Base-by-base conservation (phyloP, 805 yeast genomes). In the Metschnikowia continentalis region DNA sequence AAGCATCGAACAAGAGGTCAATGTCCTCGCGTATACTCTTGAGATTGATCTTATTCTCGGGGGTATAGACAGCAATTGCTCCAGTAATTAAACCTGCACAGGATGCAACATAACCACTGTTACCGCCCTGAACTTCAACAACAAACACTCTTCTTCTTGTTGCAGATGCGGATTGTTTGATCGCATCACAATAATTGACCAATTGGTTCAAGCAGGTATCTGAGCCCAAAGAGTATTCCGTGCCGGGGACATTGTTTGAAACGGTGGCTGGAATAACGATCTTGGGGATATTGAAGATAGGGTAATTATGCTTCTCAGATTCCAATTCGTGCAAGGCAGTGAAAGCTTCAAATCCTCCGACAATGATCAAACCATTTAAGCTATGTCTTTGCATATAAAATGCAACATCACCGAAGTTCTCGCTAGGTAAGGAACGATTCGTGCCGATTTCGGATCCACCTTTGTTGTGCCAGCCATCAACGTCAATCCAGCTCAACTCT, bases 261-360 rank as follows among this genome's bases (percentile, higher is more conserved):
- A 94, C 89, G 2, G 99, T 94, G 2, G 98, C 92, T 10, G 99
- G 99, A 58, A 94, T 78, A 60, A 89, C 82, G 39, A 88, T 87
- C 88, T 92, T 85, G 55, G 99, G 99, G 58, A 94, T 90, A 69
- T 92, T 83, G 74, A 94, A 88, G 30, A 92, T 83, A 41, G 99
- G 98, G 72, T 90, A 94, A 52, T 81, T 73, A 14, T 66, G 58
- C 68, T 97, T 82, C 32, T 94, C 90, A 59, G 78, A 77, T 60
- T 88, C 86, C 58, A 94, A 79, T 74, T 90, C 88, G 61, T 88
- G 82, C 59, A 94, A 78, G 1, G 97, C 82, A 10, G 78, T 78
- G 77, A 84, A 94, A n/a, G 97, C 98, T 76, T 94, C 99, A 65
- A 91, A 94, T 0, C 99, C 99, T 59, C 99, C 99, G 54, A 94